Evolutionary conservation across 441 rosid genomes (phyloP), one percentile per base, ranked within the genome.

Genomic region (Adansonia rubrostipa): DNA sequence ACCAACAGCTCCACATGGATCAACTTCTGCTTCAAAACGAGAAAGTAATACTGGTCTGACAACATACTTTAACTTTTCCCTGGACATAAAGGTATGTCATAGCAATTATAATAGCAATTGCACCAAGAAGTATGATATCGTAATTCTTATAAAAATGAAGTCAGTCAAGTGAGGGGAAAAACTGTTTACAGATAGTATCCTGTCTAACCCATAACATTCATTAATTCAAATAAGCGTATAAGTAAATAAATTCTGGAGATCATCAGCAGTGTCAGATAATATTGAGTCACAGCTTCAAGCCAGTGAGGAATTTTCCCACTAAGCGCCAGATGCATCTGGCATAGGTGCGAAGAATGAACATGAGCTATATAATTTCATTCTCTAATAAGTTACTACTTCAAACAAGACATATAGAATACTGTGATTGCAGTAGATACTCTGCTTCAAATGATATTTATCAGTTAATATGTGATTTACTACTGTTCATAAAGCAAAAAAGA

Each of bases 11-110:
- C 93, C 97, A 80, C 99, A 97, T 33, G 74, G 81, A 47, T 95
- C 89, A 80, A 82, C 86, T 86, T 88, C 86, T 78, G 84, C 81
- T 85, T 92, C 99, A 86, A 99, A 97, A 5, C 97, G 97, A 64
- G 85, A 88, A 75, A 98, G 97, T 83, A 95, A 86, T 60, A 95
- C 95, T 84, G 99, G 93, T 81, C 99, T 93, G 82, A 93, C 94
- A 82, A 92, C 93, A 84, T 97, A 97, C 47, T n/a, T 86, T 93
- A 77, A 93, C 91, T 85, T 85, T 88, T 20, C 95, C 99, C 99
- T 95, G 91, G 44, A 87, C 53, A 40, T 83, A 81, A 76, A 73
- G 78, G 40, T 75, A 82, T 47, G 67, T 61, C 75, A 77, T 48
- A 89, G 74, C 54, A 82, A 17, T 68, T 64, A 56, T 54, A 14